Evolutionary conservation across 192 early-diverging fungal species (phyloP).

Genomic region (Mortierella claussenii): DNA sequence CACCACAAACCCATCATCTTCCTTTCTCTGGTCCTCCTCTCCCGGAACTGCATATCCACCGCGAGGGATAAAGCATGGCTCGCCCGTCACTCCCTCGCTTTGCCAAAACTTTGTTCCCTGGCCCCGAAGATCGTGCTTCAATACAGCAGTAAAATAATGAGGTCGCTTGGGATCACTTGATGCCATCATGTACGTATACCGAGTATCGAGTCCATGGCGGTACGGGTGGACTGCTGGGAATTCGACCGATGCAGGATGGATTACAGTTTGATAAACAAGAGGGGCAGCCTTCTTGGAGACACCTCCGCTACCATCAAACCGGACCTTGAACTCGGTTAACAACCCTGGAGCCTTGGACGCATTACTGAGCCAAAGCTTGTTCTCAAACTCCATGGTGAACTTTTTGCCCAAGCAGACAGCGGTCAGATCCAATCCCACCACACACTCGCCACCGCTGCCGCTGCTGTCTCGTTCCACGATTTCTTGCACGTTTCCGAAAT

Average conservation of each 20-base stretch:
- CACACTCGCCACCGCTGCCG: too few species aligned
- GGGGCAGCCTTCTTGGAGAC: too few species aligned
- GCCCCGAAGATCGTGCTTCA: conserved; percentile 46
- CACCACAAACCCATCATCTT: conserved; percentile 48
- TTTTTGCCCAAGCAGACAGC: conserved; percentile 50
- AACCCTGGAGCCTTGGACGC: conserved; percentile 48
- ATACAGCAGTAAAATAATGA: conserved; percentile 46
- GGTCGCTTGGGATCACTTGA: conserved; percentile 51
- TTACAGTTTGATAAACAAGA: conserved; percentile 19
- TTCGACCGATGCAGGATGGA: conserved; percentile 47
- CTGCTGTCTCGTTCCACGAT: conserved; percentile 12
- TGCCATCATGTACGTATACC: conserved; percentile 50
- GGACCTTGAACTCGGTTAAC: conserved; percentile 35
- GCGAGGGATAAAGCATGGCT: conserved; percentile 47
- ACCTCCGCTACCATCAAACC: neutral
- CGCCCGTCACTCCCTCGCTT: conserved; percentile 45
- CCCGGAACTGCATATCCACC: conserved; percentile 33
- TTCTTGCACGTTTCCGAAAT: conserved; percentile 49
- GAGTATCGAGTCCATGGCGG: conserved; percentile 40
- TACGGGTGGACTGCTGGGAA: conserved; percentile 47
- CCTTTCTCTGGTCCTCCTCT: conserved; percentile 7
- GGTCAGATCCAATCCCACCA: conserved; percentile 42
- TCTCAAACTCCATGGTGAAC: conserved; percentile 51
- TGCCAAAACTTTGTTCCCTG: conserved; percentile 42
- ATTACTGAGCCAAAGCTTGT: conserved; percentile 49